phyloP scores from a whole-genome alignment of 164 flowering plant genomes.

The Dillenia turbinata region DNA sequence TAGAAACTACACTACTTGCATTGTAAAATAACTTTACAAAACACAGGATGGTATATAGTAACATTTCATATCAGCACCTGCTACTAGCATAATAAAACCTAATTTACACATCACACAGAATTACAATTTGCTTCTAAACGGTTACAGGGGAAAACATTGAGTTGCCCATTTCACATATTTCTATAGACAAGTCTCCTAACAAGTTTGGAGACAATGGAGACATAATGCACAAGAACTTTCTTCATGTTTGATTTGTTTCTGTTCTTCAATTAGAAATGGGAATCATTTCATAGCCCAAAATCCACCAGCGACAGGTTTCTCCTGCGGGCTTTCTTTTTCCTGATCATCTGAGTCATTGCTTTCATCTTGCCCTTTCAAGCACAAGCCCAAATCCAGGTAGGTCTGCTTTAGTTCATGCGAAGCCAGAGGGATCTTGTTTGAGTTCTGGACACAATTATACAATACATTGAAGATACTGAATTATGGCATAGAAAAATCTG shows the following conservation, averaged over 20 bases:
- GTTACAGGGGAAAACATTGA: not conserved
- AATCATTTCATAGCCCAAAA: constrained; percentile 10
- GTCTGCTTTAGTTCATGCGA: constrained; percentile 70
- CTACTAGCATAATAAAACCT: too few relatives aligned
- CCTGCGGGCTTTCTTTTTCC: constrained; percentile 15
- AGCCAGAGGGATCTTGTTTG: constrained; percentile 30
- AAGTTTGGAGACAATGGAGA: not conserved
- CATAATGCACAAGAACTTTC: not conserved
- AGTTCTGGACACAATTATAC: constrained; percentile 23
- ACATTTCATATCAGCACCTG: too few relatives aligned
- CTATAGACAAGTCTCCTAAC: not conserved
- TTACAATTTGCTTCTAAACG: not conserved
- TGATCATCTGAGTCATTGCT: constrained; percentile 25
- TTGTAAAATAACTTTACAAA: too few relatives aligned
- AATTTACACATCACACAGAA: not conserved
- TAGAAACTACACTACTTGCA: too few relatives aligned
- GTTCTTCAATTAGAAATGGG: not conserved
- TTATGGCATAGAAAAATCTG: too few relatives aligned
- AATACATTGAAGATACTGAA: not conserved
- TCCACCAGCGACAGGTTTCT: constrained; percentile 14
- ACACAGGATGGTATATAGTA: too few relatives aligned
- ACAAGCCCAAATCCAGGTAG: constrained; percentile 62
- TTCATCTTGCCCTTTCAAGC: constrained; percentile 37
- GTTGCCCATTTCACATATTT: too few relatives aligned
- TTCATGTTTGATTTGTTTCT: constrained; percentile 1